Evolutionary conservation across 2,329 filamentous ascomycete genomes (phyloP).

Genomic region (Hypomyces rosellus): DNA sequence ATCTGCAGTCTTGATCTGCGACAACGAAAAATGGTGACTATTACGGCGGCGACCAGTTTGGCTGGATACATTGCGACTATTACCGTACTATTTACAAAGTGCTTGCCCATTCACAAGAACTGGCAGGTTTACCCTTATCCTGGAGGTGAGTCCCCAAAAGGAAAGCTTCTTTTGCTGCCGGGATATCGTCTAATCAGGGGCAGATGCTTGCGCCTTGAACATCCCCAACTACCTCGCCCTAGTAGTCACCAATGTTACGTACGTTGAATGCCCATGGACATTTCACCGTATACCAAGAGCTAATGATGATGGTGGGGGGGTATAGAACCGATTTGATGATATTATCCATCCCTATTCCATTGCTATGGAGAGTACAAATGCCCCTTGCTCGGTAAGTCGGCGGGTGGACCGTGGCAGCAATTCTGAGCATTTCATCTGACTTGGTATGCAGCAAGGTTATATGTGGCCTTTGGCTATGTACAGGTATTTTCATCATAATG

Average conservation of each 20-base stretch:
- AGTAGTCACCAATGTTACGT: constrained; percentile 19
- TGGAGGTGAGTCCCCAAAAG: constrained; percentile 10
- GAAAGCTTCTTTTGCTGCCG: neutral
- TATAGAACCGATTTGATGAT: constrained; percentile 19
- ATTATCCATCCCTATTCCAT: constrained; percentile 17
- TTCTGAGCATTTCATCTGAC: no score
- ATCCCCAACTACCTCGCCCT: constrained; percentile 17
- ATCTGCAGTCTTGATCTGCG: constrained; percentile 15
- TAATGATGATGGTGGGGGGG: no score
- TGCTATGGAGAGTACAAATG: constrained; percentile 19
- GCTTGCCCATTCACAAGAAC: constrained; percentile 18
- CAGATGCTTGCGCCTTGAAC: constrained; percentile 17
- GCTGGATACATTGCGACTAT: constrained; percentile 16
- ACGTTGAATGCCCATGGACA: neutral
- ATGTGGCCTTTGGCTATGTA: constrained; percentile 18
- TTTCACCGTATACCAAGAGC: no score
- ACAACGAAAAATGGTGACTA: constrained; percentile 15
- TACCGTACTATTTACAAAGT: constrained; percentile 16
- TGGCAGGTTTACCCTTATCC: constrained; percentile 22
- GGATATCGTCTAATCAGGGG: neutral
- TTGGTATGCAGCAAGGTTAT: constrained; percentile 15
- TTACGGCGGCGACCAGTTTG: constrained; percentile 14
- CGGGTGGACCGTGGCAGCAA: no score
- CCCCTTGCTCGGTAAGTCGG: constrained; percentile 14
- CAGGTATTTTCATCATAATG: constrained; percentile 20